phyloP scores from a whole-genome alignment of 768 basidiomycete genomes.

The Tricholoma flavovirens region DNA sequence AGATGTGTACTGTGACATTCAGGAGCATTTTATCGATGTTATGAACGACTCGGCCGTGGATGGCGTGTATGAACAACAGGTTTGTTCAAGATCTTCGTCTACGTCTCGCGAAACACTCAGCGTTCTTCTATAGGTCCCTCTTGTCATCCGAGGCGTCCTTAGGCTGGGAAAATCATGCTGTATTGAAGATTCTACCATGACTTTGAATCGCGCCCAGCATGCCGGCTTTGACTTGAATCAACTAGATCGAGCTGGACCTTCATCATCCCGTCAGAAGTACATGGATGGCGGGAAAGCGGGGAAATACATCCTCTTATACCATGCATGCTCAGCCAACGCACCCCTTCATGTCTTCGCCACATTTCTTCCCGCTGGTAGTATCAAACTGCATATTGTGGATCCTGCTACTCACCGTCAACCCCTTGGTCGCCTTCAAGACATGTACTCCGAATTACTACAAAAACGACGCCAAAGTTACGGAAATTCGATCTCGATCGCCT shows the following conservation, averaged over 20 bases:
- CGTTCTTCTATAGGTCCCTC: constrained; percentile 55
- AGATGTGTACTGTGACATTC: constrained; percentile 74
- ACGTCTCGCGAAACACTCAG: not conserved
- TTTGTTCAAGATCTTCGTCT: constrained; percentile 24
- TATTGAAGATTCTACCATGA: constrained; percentile 57
- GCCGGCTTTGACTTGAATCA: constrained; percentile 80
- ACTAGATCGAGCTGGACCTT: constrained; percentile 56
- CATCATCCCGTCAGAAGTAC: constrained; percentile 61
- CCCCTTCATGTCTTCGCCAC: constrained; percentile 84
- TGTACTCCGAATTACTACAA: constrained; percentile 58
- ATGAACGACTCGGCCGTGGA: constrained; percentile 94
- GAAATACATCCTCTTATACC: constrained; percentile 86
- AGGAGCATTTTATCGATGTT: constrained; percentile 88
- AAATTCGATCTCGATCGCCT: constrained; percentile 46
- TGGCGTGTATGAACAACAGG: constrained; percentile 91
- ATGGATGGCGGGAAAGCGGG: constrained; percentile 63
- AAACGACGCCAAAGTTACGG: constrained; percentile 42
- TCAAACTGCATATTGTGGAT: constrained; percentile 86
- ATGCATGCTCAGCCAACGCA: constrained; percentile 67
- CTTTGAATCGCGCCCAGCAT: constrained; percentile 78
- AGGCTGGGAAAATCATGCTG: constrained; percentile 81
- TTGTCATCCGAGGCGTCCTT: constrained; percentile 74
- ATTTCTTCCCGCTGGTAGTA: constrained; percentile 66
- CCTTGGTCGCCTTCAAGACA: constrained; percentile 68
- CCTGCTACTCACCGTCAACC: constrained; percentile 82